phyloP scores from a whole-genome alignment of 1,284 basidiomycete genomes.

The Ceratobasidium sp. region DNA sequence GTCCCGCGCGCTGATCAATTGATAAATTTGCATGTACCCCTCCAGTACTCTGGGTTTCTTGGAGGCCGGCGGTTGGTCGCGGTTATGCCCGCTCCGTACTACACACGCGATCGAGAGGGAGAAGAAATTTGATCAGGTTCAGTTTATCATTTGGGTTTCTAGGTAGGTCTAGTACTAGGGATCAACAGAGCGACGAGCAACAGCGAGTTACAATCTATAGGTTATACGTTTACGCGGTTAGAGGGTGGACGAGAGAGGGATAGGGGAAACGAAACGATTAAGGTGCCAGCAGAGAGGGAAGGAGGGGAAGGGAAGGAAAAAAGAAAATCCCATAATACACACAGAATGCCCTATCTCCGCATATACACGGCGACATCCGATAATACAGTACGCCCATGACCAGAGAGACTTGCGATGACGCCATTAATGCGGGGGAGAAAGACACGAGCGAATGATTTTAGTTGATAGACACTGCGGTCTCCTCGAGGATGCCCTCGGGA shows the following conservation, averaged over 20 bases:
- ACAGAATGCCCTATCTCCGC: background rate
- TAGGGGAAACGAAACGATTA: background rate
- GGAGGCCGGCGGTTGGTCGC: too few species aligned
- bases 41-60: background rate
- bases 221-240: background rate
- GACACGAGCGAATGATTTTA: background rate
- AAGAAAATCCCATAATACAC: background rate
- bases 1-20: too few species aligned
- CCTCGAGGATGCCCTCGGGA: constrained; percentile 40
- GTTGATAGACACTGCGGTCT: constrained; percentile 42
- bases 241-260: background rate
- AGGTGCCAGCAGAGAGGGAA: constrained; percentile 2
- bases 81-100: too few species aligned
- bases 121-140: too few species aligned
- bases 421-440: constrained; percentile 12
- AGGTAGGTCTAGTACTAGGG: constrained; percentile 13
- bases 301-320: background rate
- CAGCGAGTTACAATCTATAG: background rate
- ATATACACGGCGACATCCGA: constrained; percentile 2
- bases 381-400: background rate
- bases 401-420: constrained; percentile 2
- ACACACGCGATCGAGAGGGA: too few species aligned
- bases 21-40: background rate
- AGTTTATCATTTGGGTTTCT: constrained; percentile 10
- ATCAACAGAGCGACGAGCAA: background rate